Conservation (phyloP, 306 rosid species). For the Cucurbita ficifolia region DNA sequence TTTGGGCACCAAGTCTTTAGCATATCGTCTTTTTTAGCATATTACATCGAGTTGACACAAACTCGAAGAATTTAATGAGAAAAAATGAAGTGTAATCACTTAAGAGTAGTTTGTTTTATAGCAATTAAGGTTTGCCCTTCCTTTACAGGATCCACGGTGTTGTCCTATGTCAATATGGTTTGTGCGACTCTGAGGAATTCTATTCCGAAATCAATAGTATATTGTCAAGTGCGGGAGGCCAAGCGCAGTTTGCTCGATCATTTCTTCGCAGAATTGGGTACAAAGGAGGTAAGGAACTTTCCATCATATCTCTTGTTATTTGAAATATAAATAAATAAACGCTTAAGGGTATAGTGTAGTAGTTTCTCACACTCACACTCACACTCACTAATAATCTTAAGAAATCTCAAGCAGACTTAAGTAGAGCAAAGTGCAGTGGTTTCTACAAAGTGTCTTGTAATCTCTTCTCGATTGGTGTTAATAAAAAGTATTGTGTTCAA, state of each 20-base stretch:
- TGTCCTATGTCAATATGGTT: constrained; percentile 28
- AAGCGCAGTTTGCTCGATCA: constrained; percentile 32
- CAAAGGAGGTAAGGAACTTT: constrained; percentile 15
- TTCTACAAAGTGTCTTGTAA: no score
- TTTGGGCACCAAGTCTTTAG: not conserved
- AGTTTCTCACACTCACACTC: no score
- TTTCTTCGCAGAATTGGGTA: constrained; percentile 28
- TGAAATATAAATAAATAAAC: not conserved
- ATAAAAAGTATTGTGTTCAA: no score
- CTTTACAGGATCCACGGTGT: constrained; percentile 22
- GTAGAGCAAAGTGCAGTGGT: no score
- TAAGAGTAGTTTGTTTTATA: not conserved
- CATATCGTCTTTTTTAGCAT: not conserved
- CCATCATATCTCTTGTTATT: not conserved
- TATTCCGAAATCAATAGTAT: constrained; percentile 29
- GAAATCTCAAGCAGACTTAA: no score
- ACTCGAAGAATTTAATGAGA: constrained; percentile 17
- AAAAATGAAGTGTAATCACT: constrained; percentile 21
- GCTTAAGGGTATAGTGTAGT: not conserved
- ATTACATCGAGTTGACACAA: not conserved
- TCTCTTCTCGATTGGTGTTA: no score
- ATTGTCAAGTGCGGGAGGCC: constrained; percentile 37
- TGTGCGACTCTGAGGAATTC: constrained; percentile 19
- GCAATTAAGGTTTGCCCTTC: not conserved
- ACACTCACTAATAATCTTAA: no score